Evolutionary conservation across 176 grass and related monocot genomes (phyloP).

Genomic region (Oropetium thomaeum): DNA sequence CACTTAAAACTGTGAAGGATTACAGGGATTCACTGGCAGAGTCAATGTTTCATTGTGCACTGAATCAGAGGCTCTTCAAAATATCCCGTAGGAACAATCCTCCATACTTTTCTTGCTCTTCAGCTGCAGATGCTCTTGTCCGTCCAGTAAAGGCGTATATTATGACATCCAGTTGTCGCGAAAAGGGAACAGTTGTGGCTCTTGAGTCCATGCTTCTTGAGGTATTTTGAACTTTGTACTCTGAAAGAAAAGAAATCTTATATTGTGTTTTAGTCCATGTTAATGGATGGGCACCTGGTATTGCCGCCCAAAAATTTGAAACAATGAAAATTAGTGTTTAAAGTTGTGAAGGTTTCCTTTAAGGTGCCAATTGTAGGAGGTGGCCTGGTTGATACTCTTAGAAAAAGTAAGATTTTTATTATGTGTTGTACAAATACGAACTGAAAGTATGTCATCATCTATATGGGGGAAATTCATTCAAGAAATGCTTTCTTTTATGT

Average conservation of each 20-base stretch:
- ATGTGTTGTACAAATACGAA: background rate
- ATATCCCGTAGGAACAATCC: slow-evolving; percentile 85
- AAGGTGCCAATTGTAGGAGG: background rate
- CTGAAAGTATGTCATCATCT: background rate
- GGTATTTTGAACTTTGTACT: slow-evolving; percentile 60
- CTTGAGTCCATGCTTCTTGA: slow-evolving; percentile 94
- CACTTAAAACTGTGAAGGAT: slow-evolving; percentile 84
- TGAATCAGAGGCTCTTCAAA: slow-evolving; percentile 99
- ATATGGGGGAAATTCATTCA: background rate
- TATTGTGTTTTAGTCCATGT: background rate
- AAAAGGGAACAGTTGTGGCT: slow-evolving; percentile 87
- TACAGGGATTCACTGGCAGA: slow-evolving; percentile 88
- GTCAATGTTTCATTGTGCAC: slow-evolving; percentile 95
- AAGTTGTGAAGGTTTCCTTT: background rate
- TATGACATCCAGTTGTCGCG: slow-evolving; percentile 92
- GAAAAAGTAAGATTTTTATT: background rate
- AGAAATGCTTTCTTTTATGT: background rate
- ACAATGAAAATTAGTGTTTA: background rate
- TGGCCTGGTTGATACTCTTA: background rate
- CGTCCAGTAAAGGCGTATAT: slow-evolving; percentile 91
- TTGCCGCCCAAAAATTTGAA: background rate
- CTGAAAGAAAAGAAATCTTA: slow-evolving; percentile 16
- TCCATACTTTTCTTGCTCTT: slow-evolving; percentile 96
- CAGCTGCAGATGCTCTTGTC: slow-evolving; percentile 83
- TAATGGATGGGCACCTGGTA: background rate